These are phyloP conservation scores for Leccinum solheimii DNA, from an alignment of 1,284 basidiomycete species.

Conservation along the genomic window DNA sequence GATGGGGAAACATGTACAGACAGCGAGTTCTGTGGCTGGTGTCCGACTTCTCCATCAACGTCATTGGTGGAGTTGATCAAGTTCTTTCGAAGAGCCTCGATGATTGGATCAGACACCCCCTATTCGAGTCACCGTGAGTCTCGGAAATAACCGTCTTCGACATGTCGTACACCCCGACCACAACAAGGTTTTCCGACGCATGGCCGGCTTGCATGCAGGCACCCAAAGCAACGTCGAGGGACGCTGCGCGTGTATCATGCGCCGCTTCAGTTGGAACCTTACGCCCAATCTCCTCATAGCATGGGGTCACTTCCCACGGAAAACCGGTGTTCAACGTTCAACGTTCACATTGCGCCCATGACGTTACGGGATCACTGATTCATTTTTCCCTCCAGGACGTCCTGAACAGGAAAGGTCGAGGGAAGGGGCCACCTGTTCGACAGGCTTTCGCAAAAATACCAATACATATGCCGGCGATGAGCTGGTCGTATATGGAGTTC, in stretches of 20 bases:
- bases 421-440: constrained; percentile 52
- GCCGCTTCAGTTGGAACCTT: constrained; percentile 49
- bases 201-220: constrained; percentile 67
- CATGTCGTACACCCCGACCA: constrained; percentile 2
- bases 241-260: background rate
- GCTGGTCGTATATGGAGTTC: background rate
- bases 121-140: constrained; percentile 45
- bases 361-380: background rate
- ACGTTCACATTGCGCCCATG: background rate
- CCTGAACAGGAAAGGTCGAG: constrained; percentile 45
- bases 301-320: constrained; percentile 21
- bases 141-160: constrained; percentile 10
- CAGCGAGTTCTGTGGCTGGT: constrained; percentile 3
- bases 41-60: constrained; percentile 1
- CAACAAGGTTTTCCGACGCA: constrained; percentile 45
- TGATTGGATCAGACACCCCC: constrained; percentile 55
- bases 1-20: constrained; percentile 62
- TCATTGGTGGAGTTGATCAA: background rate
- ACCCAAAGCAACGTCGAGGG: constrained; percentile 9
- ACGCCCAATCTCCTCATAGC: constrained; percentile 65
- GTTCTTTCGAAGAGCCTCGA: constrained; percentile 27
- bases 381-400: background rate
- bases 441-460: constrained; percentile 44
- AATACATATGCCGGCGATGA: background rate
- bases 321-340: constrained; percentile 22